phyloP scores from a whole-genome alignment of 371 early-diverging fungal species.

The Mucor saturninus region DNA sequence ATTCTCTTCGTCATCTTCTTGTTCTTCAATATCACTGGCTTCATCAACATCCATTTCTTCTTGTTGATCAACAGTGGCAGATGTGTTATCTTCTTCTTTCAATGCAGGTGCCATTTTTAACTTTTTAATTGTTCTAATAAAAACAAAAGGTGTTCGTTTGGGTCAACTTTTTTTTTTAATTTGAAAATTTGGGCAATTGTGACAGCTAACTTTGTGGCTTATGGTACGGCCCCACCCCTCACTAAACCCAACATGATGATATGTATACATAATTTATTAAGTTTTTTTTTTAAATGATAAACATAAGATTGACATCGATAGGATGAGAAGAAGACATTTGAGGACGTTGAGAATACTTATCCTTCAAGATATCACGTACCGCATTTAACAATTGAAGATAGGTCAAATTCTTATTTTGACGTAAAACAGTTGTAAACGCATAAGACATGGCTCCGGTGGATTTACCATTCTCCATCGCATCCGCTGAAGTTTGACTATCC shows the following conservation, averaged over 20 bases:
- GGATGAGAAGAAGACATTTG: conserved; percentile 79
- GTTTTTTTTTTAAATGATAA: conserved; percentile 59
- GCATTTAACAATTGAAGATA: conserved; percentile 77
- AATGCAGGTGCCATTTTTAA: conserved; percentile 28
- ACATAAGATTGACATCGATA: conserved; percentile 73
- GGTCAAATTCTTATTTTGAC: conserved; percentile 64
- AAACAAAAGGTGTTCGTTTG: not conserved
- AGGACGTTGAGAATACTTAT: conserved; percentile 81
- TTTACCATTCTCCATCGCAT: conserved; percentile 64
- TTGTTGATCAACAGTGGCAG: conserved; percentile 11
- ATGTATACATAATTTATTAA: too few species aligned
- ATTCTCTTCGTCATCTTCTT: conserved; percentile 35
- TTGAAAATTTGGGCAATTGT: not conserved
- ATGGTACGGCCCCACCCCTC: not conserved
- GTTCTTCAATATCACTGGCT: conserved; percentile 28
- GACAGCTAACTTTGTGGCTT: conserved; percentile 5
- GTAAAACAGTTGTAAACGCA: conserved; percentile 68
- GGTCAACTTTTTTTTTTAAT: conserved; percentile 2
- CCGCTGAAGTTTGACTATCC: conserved; percentile 88
- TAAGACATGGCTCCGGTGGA: conserved; percentile 87
- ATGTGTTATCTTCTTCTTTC: conserved; percentile 18
- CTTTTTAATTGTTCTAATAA: not conserved
- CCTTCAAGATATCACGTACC: conserved; percentile 67
- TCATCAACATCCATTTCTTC: conserved; percentile 33
- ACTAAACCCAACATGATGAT: too few species aligned